Conservation (phyloP, 1,139 yeast genomes). For the Suhomyces terraborum region DNA sequence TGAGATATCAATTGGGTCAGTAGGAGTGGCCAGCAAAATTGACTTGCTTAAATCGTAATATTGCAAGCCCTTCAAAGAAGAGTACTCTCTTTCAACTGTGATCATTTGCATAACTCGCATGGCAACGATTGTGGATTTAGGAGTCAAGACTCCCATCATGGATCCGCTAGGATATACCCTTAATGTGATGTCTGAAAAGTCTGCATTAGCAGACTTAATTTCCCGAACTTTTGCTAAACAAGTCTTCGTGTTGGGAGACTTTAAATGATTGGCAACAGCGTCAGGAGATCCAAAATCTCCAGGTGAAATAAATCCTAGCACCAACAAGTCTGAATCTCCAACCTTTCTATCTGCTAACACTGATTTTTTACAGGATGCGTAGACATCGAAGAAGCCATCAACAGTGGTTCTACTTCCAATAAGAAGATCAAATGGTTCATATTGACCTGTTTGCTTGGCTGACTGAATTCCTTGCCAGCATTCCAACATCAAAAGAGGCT, state of each 20-base stretch:
- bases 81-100: conserved; percentile 89
- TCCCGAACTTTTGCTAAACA: conserved; percentile 82
- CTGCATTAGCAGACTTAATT: conserved; percentile 64
- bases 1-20: conserved; percentile 38
- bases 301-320: conserved; percentile 52
- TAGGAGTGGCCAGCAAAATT: conserved; percentile 68
- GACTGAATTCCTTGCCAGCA: conserved; percentile 91
- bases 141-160: conserved; percentile 58
- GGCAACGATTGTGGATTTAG: conserved; percentile 63
- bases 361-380: conserved; percentile 66
- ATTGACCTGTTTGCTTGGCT: conserved; percentile 64
- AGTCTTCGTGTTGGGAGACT: conserved; percentile 33
- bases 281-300: conserved; percentile 20
- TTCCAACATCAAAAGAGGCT: conserved; percentile 82
- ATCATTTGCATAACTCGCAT: conserved; percentile 82
- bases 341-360: conserved; percentile 54
- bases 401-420: conserved; percentile 82
- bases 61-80: conserved; percentile 77
- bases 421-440: conserved; percentile 64
- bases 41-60: conserved; percentile 72
- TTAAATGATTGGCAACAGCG: conserved; percentile 28
- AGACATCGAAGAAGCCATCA: conserved; percentile 87
- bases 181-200: conserved; percentile 70
- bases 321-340: conserved; percentile 78
- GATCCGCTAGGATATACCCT: conserved; percentile 59